Evolutionary conservation across 257 asterid genomes (phyloP), one percentile per base, ranked within the genome.

Genomic region (Lycium barbarum): DNA sequence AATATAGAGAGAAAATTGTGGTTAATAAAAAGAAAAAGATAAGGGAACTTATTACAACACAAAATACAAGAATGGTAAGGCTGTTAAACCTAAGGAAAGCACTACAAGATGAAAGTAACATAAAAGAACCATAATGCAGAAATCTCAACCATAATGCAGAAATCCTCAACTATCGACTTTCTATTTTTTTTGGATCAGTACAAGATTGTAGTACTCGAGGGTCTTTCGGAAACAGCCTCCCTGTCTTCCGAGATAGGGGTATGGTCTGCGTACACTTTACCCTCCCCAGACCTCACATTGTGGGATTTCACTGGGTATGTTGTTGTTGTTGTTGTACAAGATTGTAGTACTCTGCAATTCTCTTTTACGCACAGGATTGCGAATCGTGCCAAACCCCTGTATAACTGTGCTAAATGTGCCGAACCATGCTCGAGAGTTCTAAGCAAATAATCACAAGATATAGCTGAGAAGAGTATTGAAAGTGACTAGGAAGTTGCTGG

Each of bases 41-140:
- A 12, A 20, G 40, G 81, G 61, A 73, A 47, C 81, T 47, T 47
- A 22, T 40, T 70, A 40, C 78, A 40, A 70, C 38, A 70, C 79
- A 70, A 38, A 18, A 70, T 40, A 70, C 36, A 13, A 17, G 45
- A 49, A 74, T 49, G 13, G 62, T 51, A 47, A 20, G 80, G 38
- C 18, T 45, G 3, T n/a, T n/a, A 73, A 73, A 45, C 80, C 17
- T 20, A 45, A n/a, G 59, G 59, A 72, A 45, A 43, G 36, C 80
- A 73, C 80, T 45, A 73, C 38, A 18, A 45, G 80, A 73, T 73
- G 40, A 73, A 73, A 73, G 80, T 15, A 73, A 11, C 59, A 73
- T 73, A 45, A 71, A 71, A 73, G 51, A 45, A 12, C 40, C 80
- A 73, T 58, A 73, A 73, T n/a, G 40, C 59, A 20, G n/a, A 68